phyloP scores from a whole-genome alignment of 768 basidiomycete genomes.

The Rhodocollybia butyracea region DNA sequence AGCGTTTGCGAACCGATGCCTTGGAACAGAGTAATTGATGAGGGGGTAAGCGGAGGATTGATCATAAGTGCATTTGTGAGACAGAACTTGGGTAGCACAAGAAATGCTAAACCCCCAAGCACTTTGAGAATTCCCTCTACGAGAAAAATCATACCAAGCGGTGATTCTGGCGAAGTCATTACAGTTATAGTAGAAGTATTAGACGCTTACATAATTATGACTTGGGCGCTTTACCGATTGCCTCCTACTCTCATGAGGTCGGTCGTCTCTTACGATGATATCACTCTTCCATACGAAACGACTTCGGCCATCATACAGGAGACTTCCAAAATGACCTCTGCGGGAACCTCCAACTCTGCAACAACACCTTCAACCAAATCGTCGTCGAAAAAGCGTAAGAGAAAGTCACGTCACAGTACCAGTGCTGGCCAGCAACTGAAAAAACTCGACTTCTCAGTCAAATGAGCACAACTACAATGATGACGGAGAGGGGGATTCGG shows the following conservation, averaged over 20 bases:
- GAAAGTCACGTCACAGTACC: conserved; percentile 20
- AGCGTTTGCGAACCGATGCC: neutral
- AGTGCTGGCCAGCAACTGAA: conserved; percentile 34
- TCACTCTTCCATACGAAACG: conserved; percentile 40
- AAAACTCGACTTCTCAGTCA: conserved; percentile 29
- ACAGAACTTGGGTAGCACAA: neutral
- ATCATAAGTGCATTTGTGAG: neutral
- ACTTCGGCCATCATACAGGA: conserved; percentile 13
- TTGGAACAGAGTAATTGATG: neutral
- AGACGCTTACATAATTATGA: no score
- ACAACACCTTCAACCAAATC: conserved; percentile 16
- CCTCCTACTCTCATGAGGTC: conserved; percentile 34
- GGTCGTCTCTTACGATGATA: conserved; percentile 64
- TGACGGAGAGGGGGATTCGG: conserved; percentile 21
- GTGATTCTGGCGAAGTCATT: neutral
- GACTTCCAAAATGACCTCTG: conserved; percentile 10
- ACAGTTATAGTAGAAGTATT: neutral
- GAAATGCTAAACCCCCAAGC: neutral
- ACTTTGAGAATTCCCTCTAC: neutral
- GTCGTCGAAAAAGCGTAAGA: conserved; percentile 59
- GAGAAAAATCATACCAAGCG: neutral
- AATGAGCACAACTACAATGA: conserved; percentile 3
- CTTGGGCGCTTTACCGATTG: neutral
- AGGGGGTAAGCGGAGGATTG: neutral
- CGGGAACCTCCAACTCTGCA: conserved; percentile 8